Evolutionary conservation across 768 basidiomycete genomes (phyloP).

Genomic region (Calvatia gigantea): DNA sequence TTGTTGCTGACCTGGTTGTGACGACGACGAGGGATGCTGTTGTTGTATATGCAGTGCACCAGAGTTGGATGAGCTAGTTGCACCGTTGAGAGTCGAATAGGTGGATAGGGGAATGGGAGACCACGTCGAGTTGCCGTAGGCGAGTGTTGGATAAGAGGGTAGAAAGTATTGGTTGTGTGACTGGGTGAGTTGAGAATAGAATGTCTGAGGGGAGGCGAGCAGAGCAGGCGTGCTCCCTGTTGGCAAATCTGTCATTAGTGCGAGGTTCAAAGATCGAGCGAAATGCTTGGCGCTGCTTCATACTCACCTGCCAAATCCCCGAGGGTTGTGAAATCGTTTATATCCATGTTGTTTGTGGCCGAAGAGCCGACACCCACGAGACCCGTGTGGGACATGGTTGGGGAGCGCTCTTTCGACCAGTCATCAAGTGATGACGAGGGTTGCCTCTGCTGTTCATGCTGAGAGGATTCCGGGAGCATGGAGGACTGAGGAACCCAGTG

Average conservation of each 20-base stretch:
- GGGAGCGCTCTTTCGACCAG: slow-evolving; percentile 43
- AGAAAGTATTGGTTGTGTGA: slow-evolving; percentile 34
- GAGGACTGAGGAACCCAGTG: slow-evolving; percentile 39
- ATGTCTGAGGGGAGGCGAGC: slow-evolving; percentile 36
- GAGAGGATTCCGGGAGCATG: slow-evolving; percentile 30
- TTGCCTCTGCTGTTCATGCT: slow-evolving; percentile 25
- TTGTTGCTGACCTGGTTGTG: slow-evolving; percentile 20
- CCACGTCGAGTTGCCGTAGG: slow-evolving; percentile 44
- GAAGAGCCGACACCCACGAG: slow-evolving; percentile 19
- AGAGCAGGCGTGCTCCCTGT: slow-evolving; percentile 35
- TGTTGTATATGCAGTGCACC: slow-evolving; percentile 22
- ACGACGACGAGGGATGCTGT: no score
- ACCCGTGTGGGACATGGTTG: slow-evolving; percentile 19
- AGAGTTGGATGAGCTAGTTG: slow-evolving; percentile 47
- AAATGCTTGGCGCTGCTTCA: neutral
- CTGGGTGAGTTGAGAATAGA: slow-evolving; percentile 29
- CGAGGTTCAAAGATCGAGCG: no score
- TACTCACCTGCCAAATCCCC: slow-evolving; percentile 39
- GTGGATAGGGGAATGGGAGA: slow-evolving; percentile 57
- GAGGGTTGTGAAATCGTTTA: slow-evolving; percentile 40
- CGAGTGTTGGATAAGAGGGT: slow-evolving; percentile 48
- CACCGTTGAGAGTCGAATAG: slow-evolving; percentile 77
- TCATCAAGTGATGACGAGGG: slow-evolving; percentile 31
- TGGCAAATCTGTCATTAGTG: slow-evolving; percentile 12
- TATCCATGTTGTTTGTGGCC: slow-evolving; percentile 29